Evolutionary conservation across 495 filamentous ascomycete genomes (phyloP).

Genomic region (Hyaloscypha variabilis): DNA sequence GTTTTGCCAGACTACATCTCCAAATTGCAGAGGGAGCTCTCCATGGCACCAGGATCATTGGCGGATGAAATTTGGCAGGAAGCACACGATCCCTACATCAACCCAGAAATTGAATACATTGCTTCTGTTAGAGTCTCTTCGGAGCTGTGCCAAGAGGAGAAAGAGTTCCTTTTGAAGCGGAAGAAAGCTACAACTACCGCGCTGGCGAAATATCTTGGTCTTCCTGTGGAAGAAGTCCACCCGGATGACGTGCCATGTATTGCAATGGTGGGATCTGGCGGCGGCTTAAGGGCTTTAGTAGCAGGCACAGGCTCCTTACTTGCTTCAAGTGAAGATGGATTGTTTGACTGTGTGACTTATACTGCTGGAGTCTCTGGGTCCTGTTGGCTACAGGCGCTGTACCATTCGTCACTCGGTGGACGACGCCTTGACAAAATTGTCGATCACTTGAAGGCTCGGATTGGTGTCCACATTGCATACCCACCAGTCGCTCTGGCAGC

Average conservation of each 20-base stretch:
- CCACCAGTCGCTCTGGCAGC: conserved; percentile 79
- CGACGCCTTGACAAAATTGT: conserved; percentile 67
- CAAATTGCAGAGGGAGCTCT: conserved; percentile 88
- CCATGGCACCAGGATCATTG: conserved; percentile 80
- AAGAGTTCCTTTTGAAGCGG: conserved; percentile 66
- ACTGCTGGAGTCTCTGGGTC: conserved; percentile 93
- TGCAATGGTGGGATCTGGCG: conserved; percentile 90
- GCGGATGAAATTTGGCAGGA: conserved; percentile 94
- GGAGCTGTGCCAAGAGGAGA: conserved; percentile 84
- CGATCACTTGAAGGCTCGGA: conserved; percentile 80
- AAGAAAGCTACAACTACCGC: conserved; percentile 66
- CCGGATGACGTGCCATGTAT: conserved; percentile 91
- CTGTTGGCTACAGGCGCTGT: conserved; percentile 92
- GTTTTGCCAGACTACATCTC: conserved; percentile 73
- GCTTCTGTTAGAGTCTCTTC: conserved; percentile 80
- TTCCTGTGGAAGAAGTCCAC: conserved; percentile 80
- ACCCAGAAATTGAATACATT: conserved; percentile 82
- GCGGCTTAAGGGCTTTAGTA: conserved; percentile 85
- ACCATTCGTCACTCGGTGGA: conserved; percentile 77
- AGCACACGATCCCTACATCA: conserved; percentile 75
- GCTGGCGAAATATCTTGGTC: conserved; percentile 76
- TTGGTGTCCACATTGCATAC: conserved; percentile 88
- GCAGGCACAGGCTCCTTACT: conserved; percentile 85
- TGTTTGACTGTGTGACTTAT: conserved; percentile 94
- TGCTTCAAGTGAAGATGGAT: conserved; percentile 76